Conservation (phyloP, 495 filamentous ascomycete genomes). For the Aspergillus taichungensis region DNA sequence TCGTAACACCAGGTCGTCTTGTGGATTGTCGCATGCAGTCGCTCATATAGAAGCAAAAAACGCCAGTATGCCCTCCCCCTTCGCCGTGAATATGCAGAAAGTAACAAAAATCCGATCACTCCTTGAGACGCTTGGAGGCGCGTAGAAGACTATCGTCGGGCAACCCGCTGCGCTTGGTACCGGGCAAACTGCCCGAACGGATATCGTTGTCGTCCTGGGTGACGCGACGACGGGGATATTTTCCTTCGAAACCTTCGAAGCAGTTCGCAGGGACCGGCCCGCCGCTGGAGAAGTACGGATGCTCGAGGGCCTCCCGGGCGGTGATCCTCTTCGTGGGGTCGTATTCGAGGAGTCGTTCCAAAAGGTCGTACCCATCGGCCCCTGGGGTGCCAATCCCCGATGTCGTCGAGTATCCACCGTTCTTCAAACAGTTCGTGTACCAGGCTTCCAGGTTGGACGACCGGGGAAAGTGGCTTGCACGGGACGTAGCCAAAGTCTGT, state of each 20-base stretch:
- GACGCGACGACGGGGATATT: conserved; percentile 85
- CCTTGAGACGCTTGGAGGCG: conserved; percentile 37
- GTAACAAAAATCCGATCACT: conserved; percentile 15
- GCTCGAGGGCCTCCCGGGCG: conserved; percentile 73
- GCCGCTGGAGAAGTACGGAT: conserved; percentile 71
- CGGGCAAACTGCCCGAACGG: conserved; percentile 72
- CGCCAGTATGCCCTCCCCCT: background rate
- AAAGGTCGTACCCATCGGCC: conserved; percentile 67
- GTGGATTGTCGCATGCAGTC: too few species aligned
- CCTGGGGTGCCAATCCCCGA: conserved; percentile 50
- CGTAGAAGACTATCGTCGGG: conserved; percentile 69
- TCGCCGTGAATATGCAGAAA: background rate
- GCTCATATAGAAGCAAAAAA: too few species aligned
- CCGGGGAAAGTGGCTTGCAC: conserved; percentile 34
- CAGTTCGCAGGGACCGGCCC: conserved; percentile 66
- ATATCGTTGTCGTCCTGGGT: conserved; percentile 95
- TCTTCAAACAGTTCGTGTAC: conserved; percentile 56
- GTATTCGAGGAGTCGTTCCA: conserved; percentile 78
- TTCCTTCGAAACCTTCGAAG: conserved; percentile 77
- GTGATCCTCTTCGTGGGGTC: conserved; percentile 85
- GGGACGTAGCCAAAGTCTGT: conserved; percentile 46
- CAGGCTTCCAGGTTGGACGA: conserved; percentile 51
- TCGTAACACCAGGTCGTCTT: too few species aligned
- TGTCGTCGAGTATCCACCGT: conserved; percentile 44
- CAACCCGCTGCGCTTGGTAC: conserved; percentile 82